Evolutionary conservation across 2,329 filamentous ascomycete species (phyloP), one percentile per base, ranked within the genome.

Genomic region (Graphilbum sp.): DNA sequence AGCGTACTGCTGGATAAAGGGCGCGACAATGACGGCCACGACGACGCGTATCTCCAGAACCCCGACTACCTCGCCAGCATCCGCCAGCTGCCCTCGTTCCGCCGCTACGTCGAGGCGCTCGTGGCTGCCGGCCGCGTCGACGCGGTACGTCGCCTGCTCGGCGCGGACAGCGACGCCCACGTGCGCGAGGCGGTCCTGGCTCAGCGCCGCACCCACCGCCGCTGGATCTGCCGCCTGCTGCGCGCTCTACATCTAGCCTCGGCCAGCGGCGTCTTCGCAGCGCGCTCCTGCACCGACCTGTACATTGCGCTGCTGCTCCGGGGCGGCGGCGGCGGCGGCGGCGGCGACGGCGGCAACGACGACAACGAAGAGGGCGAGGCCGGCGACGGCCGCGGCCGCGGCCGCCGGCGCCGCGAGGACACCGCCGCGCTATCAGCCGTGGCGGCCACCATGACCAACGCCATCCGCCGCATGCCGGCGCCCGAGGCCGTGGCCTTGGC

Each of bases 11-110:
- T 75, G 10, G 58, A 59, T 3, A 43, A 43, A 5, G 19, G 47
- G 43, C 8, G 8, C 27, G 15, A 29, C 19, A 4, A 4, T 16
- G n/a, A 16, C 19, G 32, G 16, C 8, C n/a, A 17, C 9, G 29
- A 34, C 8, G 38, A 41, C n/a, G 35, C n/a, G 2, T 46, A 49
- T 18, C 50, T 52, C 3, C n/a, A 27, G 6, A 65, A 78, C 36
- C 49, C 59, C 2, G 69, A 79, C 42, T 77, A 83, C 46, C 54
- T 79, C 8, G 72, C 83, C 46, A 75, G 78, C 11, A 55, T 82
- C 8, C 71, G 82, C 27, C 78, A 70, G 41, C 57, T 84, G 16
- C 64, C 71, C 3, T 88, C 83, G 2, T 87, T 87, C 49, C 70
- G 64, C 37, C 55, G 52, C n/a, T 52, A 60, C 24, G 58, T 75